A percentile compares a stretch with the other conserved stretches of the same genome.
Conservation (phyloP, 805 yeast species). For the Kodamaea lidongshanica region DNA sequence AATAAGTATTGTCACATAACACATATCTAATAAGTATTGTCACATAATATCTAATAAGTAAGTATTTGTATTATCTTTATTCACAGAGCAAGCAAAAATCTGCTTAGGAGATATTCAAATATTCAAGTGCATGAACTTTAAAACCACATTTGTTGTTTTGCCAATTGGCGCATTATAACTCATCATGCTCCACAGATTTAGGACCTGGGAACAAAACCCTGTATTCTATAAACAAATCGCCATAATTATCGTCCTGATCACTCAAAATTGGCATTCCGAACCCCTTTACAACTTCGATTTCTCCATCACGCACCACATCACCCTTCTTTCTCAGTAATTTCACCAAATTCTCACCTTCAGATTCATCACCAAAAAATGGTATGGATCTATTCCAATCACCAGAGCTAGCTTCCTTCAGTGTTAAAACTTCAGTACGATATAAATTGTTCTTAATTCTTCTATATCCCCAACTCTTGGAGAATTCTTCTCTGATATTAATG, state of each 20-base stretch:
- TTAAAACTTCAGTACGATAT: constrained; percentile 74
- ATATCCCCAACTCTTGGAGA: constrained; percentile 66
- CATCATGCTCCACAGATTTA: constrained; percentile 15
- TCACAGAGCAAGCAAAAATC: no score
- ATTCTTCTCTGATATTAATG: constrained; percentile 54
- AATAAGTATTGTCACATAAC: no score
- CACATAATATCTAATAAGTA: no score
- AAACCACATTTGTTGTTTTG: no score
- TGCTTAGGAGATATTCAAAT: no score
- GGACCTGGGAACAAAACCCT: constrained; percentile 33
- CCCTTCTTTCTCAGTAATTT: constrained; percentile 46
- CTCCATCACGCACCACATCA: constrained; percentile 53
- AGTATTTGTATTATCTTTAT: no score
- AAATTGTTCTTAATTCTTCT: constrained; percentile 70
- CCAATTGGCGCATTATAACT: constrained; percentile 13
- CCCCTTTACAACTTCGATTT: constrained; percentile 62
- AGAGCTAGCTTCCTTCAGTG: constrained; percentile 59
- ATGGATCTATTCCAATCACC: constrained; percentile 81
- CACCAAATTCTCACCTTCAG: constrained; percentile 29
- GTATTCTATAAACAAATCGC: constrained; percentile 31
- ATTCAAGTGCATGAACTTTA: no score
- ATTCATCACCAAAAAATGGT: constrained; percentile 58
- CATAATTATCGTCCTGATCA: constrained; percentile 29
- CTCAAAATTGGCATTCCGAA: constrained; percentile 78
- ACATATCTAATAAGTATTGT: no score